phyloP scores from a whole-genome alignment of 768 basidiomycete species.

The Boletellus ananiceps region DNA sequence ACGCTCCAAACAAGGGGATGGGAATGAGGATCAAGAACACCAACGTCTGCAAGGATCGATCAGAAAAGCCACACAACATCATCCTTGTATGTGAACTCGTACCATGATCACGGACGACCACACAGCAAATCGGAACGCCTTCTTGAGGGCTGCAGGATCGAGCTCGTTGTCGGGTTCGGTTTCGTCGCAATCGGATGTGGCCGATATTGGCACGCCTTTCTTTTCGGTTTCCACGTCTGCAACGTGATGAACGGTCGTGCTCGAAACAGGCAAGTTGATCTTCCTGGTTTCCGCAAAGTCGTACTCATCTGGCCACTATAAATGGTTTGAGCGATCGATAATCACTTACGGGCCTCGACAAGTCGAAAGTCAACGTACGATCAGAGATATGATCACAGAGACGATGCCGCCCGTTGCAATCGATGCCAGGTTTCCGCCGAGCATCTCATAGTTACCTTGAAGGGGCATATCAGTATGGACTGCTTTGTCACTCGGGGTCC shows the following conservation, averaged over 20 bases:
- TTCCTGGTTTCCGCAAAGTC: slow-evolving; percentile 76
- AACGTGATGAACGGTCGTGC: slow-evolving; percentile 11
- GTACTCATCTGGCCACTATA: slow-evolving; percentile 75
- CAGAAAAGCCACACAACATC: neutral
- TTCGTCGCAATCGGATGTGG: slow-evolving; percentile 36
- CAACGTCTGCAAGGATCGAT: slow-evolving; percentile 38
- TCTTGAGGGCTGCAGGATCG: slow-evolving; percentile 58
- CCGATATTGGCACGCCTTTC: slow-evolving; percentile 28
- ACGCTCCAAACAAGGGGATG: slow-evolving; percentile 80
- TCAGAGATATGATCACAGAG: slow-evolving; percentile 55
- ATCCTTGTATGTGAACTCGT: slow-evolving; percentile 16
- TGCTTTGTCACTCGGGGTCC: slow-evolving; percentile 3
- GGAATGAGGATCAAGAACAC: slow-evolving; percentile 74
- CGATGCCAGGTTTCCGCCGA: slow-evolving; percentile 85
- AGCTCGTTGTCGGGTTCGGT: slow-evolving; percentile 50
- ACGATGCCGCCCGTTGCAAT: slow-evolving; percentile 80
- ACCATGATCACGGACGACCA: slow-evolving; percentile 69
- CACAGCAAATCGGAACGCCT: slow-evolving; percentile 78
- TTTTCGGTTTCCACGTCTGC: slow-evolving; percentile 36
- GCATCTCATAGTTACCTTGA: slow-evolving; percentile 60
- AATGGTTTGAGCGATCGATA: neutral
- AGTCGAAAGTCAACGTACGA: slow-evolving; percentile 41
- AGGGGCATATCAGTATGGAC: neutral
- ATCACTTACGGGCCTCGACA: neutral
- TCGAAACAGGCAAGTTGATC: slow-evolving; percentile 49